Evolutionary conservation across 177 flowering plant genomes (phyloP), one percentile per base, ranked within the genome.

Genomic region (Vitis hybrid): DNA sequence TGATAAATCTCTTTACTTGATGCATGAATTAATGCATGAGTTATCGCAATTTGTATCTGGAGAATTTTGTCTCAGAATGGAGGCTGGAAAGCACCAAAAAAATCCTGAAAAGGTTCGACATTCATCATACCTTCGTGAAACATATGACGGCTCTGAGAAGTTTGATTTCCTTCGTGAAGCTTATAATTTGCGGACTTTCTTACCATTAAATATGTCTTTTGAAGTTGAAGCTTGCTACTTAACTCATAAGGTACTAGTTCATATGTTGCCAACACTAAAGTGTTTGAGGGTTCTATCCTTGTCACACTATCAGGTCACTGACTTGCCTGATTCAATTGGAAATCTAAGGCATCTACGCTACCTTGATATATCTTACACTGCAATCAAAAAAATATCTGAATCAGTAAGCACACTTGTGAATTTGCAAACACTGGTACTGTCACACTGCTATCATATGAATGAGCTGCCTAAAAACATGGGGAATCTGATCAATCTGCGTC

Each of bases 1-100:
- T 6, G 21, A 62, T 15, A 48, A 55, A 2, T 26, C 48, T 3
- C 1, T 11, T 0, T 80, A 64, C 58, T 45, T 70, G 0, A 86
- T 83, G 85, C 85, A 86, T 65, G 87, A 83, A 6, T 72, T 79
- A 4, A 60, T 87, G 1, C 66, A 74, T 72, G 85, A 83, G 49
- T 52, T 87, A 2, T 80, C 88, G 32, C 58, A 62, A 59, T 72
- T 15, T 45, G 71, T 76, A 5, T 34, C 81, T 4, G 70, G 73
- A 15, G 71, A 74, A 13, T 23, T 18, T 2, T 82, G 79, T 65
- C 74, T 68, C 32, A 32, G 32, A 30, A 30, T 56, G 39, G 76
- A 67, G 18, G 48, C 49, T 50, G 39, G 65, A 73, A 3, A 70
- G 48, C 8, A 26, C 10, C 4, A 11, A 18, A 23, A 49, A 8